A percentile compares a stretch with the other conserved stretches of the same genome.
These are phyloP conservation scores for Setaria italica DNA, from an alignment of 202 grass and related monocot species.

Conservation along the genomic window DNA sequence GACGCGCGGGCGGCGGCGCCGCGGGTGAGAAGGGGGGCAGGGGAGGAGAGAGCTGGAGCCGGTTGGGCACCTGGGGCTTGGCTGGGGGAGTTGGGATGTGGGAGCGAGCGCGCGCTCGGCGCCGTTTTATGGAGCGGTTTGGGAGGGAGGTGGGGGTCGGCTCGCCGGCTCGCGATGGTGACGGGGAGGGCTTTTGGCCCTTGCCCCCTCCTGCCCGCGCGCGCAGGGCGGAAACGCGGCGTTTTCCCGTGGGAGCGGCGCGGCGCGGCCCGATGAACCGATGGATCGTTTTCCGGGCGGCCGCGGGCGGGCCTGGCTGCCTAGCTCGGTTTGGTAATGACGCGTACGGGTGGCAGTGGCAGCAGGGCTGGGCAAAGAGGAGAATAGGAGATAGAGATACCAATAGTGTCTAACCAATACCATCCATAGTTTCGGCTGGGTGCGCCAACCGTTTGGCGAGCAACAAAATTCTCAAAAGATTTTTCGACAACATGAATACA, in stretches of 20 bases:
- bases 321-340: neutral
- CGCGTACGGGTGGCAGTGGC: neutral
- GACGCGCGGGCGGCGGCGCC: neutral
- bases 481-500: no score
- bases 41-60: neutral
- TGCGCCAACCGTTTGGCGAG: neutral
- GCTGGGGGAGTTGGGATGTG: neutral
- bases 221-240: neutral
- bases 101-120: conserved; percentile 17
- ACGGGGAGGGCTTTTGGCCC: neutral
- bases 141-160: neutral
- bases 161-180: neutral
- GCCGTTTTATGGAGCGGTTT: conserved; percentile 36
- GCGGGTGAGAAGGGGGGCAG: neutral
- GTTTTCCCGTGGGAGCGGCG: neutral
- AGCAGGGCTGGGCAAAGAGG: neutral
- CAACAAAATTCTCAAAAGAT: neutral
- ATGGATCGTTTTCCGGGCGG: neutral
- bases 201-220: neutral
- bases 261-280: neutral
- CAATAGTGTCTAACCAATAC: no score
- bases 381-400: no score
- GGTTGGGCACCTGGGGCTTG: neutral
- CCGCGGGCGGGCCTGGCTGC: neutral
- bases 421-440: no score